A percentile compares a stretch with the other conserved stretches of the same genome.
These are phyloP conservation scores for Globisporangium perplexum DNA, from an alignment of 352 stramenopile species.

Conservation along the genomic window DNA sequence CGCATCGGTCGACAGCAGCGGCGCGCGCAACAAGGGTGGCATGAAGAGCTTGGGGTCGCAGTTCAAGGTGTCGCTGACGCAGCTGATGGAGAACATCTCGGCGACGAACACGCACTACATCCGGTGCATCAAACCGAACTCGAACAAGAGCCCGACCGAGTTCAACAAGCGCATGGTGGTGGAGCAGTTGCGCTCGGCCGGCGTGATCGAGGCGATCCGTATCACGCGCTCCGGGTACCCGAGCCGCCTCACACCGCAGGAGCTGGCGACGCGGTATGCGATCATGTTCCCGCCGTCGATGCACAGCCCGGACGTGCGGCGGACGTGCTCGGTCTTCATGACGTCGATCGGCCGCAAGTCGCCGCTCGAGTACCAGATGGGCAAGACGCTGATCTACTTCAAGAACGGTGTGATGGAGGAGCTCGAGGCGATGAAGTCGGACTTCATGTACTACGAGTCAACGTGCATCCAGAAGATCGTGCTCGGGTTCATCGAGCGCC, in stretches of 20 bases:
- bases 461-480: slow-evolving; percentile 82
- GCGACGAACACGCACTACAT: slow-evolving; percentile 85
- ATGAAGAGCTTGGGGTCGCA: slow-evolving; percentile 78
- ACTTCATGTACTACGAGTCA: slow-evolving; percentile 88
- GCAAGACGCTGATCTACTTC: slow-evolving; percentile 96
- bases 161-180: slow-evolving; percentile 91
- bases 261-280: slow-evolving; percentile 77
- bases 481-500: slow-evolving; percentile 77
- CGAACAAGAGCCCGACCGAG: slow-evolving; percentile 79
- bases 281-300: slow-evolving; percentile 89
- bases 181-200: slow-evolving; percentile 86
- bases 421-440: slow-evolving; percentile 91
- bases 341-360: slow-evolving; percentile 74
- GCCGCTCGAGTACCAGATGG: slow-evolving; percentile 86
- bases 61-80: slow-evolving; percentile 78
- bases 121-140: slow-evolving; percentile 87
- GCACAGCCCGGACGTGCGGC: slow-evolving; percentile 69
- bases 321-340: slow-evolving; percentile 81
- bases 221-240: slow-evolving; percentile 90
- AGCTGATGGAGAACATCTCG: slow-evolving; percentile 86
- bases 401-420: slow-evolving; percentile 93
- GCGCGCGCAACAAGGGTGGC: slow-evolving; percentile 44
- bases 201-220: slow-evolving; percentile 91
- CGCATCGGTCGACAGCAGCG: slow-evolving; percentile 17
- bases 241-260: slow-evolving; percentile 85